Evolutionary conservation across 2,329 filamentous ascomycete genomes (phyloP).

Genomic region (Microsporum canis): DNA sequence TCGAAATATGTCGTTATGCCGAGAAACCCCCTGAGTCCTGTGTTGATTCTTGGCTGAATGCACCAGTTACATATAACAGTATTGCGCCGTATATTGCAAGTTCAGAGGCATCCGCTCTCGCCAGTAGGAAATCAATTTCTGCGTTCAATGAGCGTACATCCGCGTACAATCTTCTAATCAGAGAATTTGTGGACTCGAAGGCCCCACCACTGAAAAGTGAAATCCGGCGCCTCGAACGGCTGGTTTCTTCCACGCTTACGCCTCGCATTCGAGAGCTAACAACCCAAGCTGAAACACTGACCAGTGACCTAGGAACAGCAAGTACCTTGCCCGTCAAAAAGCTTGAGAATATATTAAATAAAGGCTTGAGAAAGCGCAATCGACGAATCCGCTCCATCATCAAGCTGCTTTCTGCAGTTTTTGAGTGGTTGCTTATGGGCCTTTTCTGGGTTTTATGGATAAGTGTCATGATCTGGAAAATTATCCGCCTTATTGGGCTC

Average conservation of each 20-base stretch:
- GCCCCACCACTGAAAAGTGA: conserved; percentile 35
- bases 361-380: conserved; percentile 58
- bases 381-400: conserved; percentile 65
- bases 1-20: conserved; percentile 61
- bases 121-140: conserved; percentile 41
- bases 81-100: conserved; percentile 34
- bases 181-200: conserved; percentile 36
- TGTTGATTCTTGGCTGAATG: conserved; percentile 19
- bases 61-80: conserved; percentile 19
- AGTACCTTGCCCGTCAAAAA: conserved; percentile 71
- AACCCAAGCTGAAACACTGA: conserved; percentile 70
- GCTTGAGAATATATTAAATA: conserved; percentile 62
- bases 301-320: conserved; percentile 60
- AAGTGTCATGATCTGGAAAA: conserved; percentile 63
- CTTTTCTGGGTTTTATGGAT: conserved; percentile 95
- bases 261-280: conserved; percentile 55
- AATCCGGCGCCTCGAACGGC: conserved; percentile 35
- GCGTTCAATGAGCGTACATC: conserved; percentile 37
- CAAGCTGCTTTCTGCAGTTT: conserved; percentile 62
- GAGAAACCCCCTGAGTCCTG: conserved; percentile 28
- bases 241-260: conserved; percentile 41
- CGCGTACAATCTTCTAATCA: conserved; percentile 35
- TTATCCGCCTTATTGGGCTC: conserved; percentile 52
- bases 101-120: conserved; percentile 44
- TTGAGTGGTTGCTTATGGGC: conserved; percentile 80